Evolutionary conservation across 768 basidiomycete species (phyloP).

Genomic region (Dendrothele bispora): DNA sequence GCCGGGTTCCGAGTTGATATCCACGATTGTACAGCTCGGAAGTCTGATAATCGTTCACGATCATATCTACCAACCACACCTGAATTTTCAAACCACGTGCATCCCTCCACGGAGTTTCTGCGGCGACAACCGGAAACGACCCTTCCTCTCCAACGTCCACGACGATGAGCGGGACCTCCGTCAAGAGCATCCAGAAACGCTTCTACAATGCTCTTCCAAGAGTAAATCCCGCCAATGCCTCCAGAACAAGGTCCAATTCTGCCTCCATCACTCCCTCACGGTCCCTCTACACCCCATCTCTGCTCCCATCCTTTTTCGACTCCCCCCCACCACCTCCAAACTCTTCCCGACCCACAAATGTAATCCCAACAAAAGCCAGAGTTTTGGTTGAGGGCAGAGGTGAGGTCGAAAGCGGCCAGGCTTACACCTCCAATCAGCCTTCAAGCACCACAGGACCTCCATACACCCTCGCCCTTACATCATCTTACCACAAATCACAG

Average conservation of each 20-base stretch:
- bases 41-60: no score
- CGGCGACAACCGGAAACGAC: no score
- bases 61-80: no score
- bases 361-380: conserved; percentile 39
- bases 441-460: conserved; percentile 30
- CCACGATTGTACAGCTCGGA: no score
- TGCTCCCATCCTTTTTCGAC: conserved; percentile 22
- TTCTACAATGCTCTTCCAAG: conserved; percentile 43
- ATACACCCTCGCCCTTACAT: conserved; percentile 44
- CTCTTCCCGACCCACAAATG: conserved; percentile 20
- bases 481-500: conserved; percentile 35
- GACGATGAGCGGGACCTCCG: conserved; percentile 15
- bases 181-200: conserved; percentile 54
- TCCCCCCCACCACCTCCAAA: conserved; percentile 18
- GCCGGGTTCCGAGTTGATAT: no score
- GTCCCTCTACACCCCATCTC: conserved; percentile 40
- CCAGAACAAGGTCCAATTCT: conserved; percentile 46
- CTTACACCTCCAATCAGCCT: conserved; percentile 7
- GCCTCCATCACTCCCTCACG: conserved; percentile 36
- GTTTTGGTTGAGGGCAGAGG: conserved; percentile 46
- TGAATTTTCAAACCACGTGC: no score
- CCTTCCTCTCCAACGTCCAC: no score
- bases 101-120: no score
- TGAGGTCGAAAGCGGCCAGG: conserved; percentile 38
- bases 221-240: conserved; percentile 21